These are phyloP conservation scores for Pythium biforme DNA, from an alignment of 352 stramenopile genomes.

Conservation along the genomic window DNA sequence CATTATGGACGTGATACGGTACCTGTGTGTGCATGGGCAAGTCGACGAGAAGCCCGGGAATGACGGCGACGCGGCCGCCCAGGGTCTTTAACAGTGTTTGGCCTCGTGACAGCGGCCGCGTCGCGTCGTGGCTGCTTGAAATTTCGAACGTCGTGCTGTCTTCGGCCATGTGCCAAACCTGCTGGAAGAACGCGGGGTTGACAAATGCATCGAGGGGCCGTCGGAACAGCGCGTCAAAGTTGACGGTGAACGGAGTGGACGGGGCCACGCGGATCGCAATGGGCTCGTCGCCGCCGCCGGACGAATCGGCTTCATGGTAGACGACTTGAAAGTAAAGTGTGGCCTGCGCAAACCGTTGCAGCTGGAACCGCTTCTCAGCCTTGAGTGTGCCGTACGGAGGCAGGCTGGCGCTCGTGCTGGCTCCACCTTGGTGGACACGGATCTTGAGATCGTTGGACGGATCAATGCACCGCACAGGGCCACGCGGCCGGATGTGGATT, in stretches of 20 bases:
- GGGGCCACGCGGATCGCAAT: conserved; percentile 22
- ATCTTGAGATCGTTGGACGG: conserved; percentile 57
- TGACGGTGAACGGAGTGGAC: conserved; percentile 21
- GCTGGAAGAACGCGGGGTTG: conserved; percentile 12
- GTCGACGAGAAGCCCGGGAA: conserved; percentile 57
- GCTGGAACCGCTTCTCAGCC: conserved; percentile 60
- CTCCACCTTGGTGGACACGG: conserved; percentile 40
- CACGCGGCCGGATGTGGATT: conserved; percentile 49
- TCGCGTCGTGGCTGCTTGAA: conserved; percentile 4
- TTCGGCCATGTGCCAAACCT: conserved; percentile 24
- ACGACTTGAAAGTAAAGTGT: conserved; percentile 63
- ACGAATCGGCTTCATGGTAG: conserved; percentile 38
- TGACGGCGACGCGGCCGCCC: conserved; percentile 31
- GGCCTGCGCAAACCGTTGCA: conserved; percentile 56
- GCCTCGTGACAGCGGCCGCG: conserved; percentile 32
- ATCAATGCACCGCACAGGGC: conserved; percentile 53
- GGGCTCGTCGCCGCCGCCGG: conserved; percentile 22
- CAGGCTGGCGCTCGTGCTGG: conserved; percentile 37
- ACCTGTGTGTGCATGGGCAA: conserved; percentile 61
- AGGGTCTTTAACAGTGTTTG: conserved; percentile 35
- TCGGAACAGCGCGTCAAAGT: conserved; percentile 23
- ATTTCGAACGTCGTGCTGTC: conserved; percentile 24
- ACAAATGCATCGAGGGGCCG: conserved; percentile 3
- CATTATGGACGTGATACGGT: conserved; percentile 9
- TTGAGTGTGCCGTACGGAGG: conserved; percentile 60